Percentiles rank a stretch among this genome's conserved stretches.
phyloP scores from a whole-genome alignment of 2,329 filamentous ascomycete species.

The Coniella lustricola region DNA sequence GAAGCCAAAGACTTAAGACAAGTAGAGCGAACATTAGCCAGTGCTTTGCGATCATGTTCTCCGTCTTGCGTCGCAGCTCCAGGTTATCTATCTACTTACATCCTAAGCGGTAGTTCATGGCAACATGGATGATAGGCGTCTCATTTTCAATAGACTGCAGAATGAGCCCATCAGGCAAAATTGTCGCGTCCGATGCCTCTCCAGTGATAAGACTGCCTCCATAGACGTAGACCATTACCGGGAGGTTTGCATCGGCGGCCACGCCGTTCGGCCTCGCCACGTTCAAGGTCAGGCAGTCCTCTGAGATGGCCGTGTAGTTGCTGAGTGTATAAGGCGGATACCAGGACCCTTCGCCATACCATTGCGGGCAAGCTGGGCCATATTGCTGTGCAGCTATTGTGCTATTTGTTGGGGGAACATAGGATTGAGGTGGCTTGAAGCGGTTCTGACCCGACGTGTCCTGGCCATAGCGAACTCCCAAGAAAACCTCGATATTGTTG shows the following conservation, averaged over 20 bases:
- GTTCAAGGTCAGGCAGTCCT: conserved; percentile 13
- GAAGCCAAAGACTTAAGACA: conserved; percentile 23
- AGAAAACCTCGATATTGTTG: conserved; percentile 39
- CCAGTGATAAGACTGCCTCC: conserved; percentile 20
- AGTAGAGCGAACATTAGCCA: background rate
- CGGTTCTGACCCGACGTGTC: conserved; percentile 38
- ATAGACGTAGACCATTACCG: conserved; percentile 24
- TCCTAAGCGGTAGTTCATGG: conserved; percentile 22
- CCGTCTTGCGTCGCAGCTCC: too few species aligned
- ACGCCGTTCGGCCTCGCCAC: conserved; percentile 7
- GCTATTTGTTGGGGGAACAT: conserved; percentile 25
- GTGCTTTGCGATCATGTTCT: too few species aligned
- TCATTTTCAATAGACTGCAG: conserved; percentile 31
- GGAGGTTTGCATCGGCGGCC: conserved; percentile 15
- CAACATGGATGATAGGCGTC: conserved; percentile 15
- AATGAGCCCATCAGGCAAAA: conserved; percentile 31
- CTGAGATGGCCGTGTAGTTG: conserved; percentile 10
- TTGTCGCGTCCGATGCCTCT: conserved; percentile 20
- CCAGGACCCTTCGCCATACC: conserved; percentile 22
- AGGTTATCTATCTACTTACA: conserved; percentile 15
- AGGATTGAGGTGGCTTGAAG: conserved; percentile 37
- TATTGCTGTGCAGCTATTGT: conserved; percentile 31
- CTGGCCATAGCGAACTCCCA: conserved; percentile 39
- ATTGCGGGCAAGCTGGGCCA: conserved; percentile 39
- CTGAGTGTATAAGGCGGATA: conserved; percentile 17